phyloP scores from a whole-genome alignment of 768 basidiomycete species.

The Rhizopogon salebrosus region DNA sequence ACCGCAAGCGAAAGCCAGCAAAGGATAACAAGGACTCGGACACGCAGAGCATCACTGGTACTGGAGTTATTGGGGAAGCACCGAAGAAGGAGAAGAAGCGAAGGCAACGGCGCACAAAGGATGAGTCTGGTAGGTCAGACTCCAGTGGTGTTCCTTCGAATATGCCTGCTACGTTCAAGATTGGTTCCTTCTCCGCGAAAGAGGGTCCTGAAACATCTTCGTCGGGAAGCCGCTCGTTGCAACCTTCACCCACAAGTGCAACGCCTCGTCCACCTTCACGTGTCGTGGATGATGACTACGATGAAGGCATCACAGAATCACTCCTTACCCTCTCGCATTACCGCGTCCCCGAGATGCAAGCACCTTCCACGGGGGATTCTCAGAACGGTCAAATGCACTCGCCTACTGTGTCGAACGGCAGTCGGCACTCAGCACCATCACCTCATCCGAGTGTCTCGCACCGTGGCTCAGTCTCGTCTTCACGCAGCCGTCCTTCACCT shows the following conservation, averaged over 20 bases:
- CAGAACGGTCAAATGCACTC: constrained; percentile 38
- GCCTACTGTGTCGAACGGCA: constrained; percentile 54
- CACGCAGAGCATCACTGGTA: constrained; percentile 26
- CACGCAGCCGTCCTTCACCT: constrained; percentile 61
- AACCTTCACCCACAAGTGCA: constrained; percentile 66
- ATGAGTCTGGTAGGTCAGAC: constrained; percentile 31
- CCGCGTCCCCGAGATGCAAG: constrained; percentile 27
- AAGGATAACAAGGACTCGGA: constrained; percentile 46
- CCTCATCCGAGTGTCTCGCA: constrained; percentile 46
- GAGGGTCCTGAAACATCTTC: constrained; percentile 59
- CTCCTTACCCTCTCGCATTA: constrained; percentile 63
- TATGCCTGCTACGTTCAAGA: constrained; percentile 27
- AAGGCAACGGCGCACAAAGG: constrained; percentile 38
- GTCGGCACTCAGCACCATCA: constrained; percentile 44
- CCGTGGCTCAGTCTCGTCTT: constrained; percentile 57
- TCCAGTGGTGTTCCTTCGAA: constrained; percentile 23
- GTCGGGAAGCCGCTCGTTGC: constrained; percentile 59
- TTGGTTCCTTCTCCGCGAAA: constrained; percentile 30
- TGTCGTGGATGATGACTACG: constrained; percentile 87
- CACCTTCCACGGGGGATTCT: constrained; percentile 21
- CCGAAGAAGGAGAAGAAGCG: constrained; percentile 58
- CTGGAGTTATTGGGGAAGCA: constrained; percentile 28
- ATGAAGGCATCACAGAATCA: constrained; percentile 86
- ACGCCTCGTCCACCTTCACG: constrained; percentile 59
- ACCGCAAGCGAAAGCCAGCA: constrained; percentile 35